Conservation (phyloP, 2,329 filamentous ascomycete species). For the Thelonectria rubi region DNA sequence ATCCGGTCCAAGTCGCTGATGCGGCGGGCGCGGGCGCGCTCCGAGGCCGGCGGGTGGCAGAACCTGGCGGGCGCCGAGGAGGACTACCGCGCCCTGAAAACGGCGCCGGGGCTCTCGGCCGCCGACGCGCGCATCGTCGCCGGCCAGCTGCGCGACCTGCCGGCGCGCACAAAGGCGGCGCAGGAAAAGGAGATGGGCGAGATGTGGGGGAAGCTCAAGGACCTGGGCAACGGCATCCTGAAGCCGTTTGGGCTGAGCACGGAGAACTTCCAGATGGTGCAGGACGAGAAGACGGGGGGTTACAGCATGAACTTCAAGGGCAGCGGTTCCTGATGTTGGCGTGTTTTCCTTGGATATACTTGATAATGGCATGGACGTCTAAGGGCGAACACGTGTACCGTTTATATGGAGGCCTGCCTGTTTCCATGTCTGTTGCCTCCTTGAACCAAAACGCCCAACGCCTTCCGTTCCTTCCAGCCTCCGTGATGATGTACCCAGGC, state of each 20-base stretch:
- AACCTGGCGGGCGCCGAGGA: conserved; percentile 79
- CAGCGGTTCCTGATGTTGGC: neutral
- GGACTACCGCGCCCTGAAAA: conserved; percentile 77
- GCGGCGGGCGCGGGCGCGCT: conserved; percentile 77
- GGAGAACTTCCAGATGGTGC: conserved; percentile 92
- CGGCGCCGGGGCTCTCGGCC: conserved; percentile 64
- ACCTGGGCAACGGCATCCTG: conserved; percentile 88
- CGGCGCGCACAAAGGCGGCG: conserved; percentile 75
- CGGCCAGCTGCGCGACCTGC: conserved; percentile 71
- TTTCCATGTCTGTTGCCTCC: neutral
- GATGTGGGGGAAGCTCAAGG: conserved; percentile 97
- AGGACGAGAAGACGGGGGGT: conserved; percentile 88
- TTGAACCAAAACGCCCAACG: neutral
- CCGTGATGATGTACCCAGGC: neutral
- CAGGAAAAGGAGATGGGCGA: conserved; percentile 90
- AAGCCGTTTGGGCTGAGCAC: conserved; percentile 95
- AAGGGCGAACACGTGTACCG: neutral
- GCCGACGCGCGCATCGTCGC: conserved; percentile 75
- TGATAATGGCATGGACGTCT: neutral
- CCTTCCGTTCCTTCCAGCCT: neutral
- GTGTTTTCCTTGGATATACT: neutral
- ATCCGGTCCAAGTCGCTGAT: conserved; percentile 86
- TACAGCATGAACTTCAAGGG: conserved; percentile 88
- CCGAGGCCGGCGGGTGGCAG: conserved; percentile 79
- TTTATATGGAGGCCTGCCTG: neutral